Evolutionary conservation across 352 stramenopile species (phyloP), one percentile per base, ranked within the genome.

Genomic region (Phytophthora fragariaefolia): DNA sequence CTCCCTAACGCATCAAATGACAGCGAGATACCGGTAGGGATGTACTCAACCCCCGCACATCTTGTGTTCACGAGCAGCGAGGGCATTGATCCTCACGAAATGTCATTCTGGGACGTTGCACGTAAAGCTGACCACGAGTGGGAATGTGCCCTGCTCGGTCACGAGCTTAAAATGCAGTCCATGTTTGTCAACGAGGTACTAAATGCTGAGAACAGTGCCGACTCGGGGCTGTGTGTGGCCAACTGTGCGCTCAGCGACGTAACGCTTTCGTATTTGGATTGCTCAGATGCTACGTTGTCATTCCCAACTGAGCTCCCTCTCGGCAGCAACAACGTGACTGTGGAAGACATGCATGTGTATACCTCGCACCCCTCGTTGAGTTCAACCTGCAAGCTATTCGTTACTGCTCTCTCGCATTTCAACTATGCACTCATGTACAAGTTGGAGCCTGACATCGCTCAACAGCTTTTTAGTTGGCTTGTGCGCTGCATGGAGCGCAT

Each of bases 391-490:
- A 85, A 80, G 59, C 40, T 90, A 13, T 88, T 80, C 60, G 52
- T 85, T 47, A 82, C 75, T 45, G 74, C 73, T 0, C 74, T 85
- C 13, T 76, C 75, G 46, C 59, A 70, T 18, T 90, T 90, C 62
- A 76, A 84, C 57, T 90, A 89, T 59, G 73, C 79, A 18, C 73
- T 90, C 49, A 90, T 90, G 82, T 61, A 79, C 69, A 90, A 90
- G 54, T 62, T 90, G 38, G 63, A 85, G 46, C 42, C 59, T 10
- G 62, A 71, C 0, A 47, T 60, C 0, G 79, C 76, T 2, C 48
- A 72, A 0, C 54, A 77, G 23, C 71, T 89, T 27, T 89, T 90
- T 54, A 53, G 74, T 24, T 89, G 78, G 78, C 73, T 85, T 43
- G 74, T 89, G 17, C 60, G 77, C 28, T 82, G 71, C 55, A 79